Evolutionary conservation across 495 filamentous ascomycete species (phyloP), one percentile per base, ranked within the genome.

Genomic region (Bombardia bombarda): DNA sequence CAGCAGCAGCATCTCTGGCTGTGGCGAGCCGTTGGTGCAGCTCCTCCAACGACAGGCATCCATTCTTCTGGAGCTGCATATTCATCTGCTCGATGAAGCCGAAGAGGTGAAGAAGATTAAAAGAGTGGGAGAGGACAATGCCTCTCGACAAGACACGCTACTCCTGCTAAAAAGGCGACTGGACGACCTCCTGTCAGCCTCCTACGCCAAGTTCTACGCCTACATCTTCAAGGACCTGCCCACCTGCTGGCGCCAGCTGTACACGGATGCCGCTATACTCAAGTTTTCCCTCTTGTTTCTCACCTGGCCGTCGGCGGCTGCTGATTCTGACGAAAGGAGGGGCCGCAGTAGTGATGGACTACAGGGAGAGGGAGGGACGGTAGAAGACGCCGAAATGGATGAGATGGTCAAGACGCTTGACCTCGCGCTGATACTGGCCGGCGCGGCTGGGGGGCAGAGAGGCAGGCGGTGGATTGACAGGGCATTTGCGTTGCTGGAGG

Each of bases 391-490:
- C 61, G 42, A 69, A 0, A 46, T 69, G 7, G 59, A 60, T 16
- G 61, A 67, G 10, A 68, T 81, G n/a, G 71, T 95, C 18, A 64
- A 72, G 39, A 61, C 69, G 3, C 72, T 95, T 0, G 92, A 98
- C 49, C 81, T 80, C 57, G 84, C 86, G 0, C 53, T 92, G 36
- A 90, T 95, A 36, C 80, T 95, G 58, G 75, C 87, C 18, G 92
- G 90, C 0, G 85, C 79, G 0, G 78, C 80, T 3, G 58, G 73
- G 2, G 34, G 53, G 21, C 31, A 23, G 4, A 52, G 71, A 9
- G 75, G 84, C n/a, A 74, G 74, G 44, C 59, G 52, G n/a, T 68
- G 79, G 54, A 72, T 90, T 36, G 73, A 85, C 38, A 43, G 50
- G 25, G 55, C 79, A 1, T 53, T 87, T 12, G 55, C 58, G 1